Percentiles rank a stretch among this genome's conserved stretches.
Evolutionary conservation across 2,329 filamentous ascomycete species (phyloP).

Genomic region (Microdochium nivale): DNA sequence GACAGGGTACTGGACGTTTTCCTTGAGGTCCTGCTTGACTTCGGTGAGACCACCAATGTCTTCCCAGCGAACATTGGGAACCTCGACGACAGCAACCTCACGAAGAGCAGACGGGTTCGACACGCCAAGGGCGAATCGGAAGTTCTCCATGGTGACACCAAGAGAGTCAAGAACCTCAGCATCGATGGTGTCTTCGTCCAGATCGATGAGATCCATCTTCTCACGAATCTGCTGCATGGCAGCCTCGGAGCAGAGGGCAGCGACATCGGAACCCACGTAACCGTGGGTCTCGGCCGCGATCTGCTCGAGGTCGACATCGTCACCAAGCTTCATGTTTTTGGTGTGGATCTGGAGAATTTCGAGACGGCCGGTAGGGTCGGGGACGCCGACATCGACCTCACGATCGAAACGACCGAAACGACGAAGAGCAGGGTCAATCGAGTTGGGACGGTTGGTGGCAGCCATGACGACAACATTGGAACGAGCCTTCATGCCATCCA

Average conservation of each 20-base stretch:
- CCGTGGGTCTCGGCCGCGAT: conserved; percentile 97
- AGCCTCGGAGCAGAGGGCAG: conserved; percentile 95
- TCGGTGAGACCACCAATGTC: conserved; percentile 97
- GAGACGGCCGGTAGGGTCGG: conserved; percentile 93
- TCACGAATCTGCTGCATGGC: conserved; percentile 99
- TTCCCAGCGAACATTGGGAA: conserved; percentile 98
- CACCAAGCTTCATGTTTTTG: conserved; percentile 99
- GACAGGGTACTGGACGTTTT: conserved; percentile 97
- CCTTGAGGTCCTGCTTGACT: conserved; percentile 99
- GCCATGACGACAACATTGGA: conserved; percentile 99
- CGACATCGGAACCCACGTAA: conserved; percentile 97
- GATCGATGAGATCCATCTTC: conserved; percentile 99
- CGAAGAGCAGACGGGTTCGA: conserved; percentile 98
- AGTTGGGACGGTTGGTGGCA: conserved; percentile 97
- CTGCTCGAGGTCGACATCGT: conserved; percentile 93
- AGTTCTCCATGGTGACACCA: conserved; percentile 99
- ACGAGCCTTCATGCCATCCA: conserved; percentile 99
- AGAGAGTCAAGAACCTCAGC: conserved; percentile 97
- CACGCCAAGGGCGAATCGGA: conserved; percentile 94
- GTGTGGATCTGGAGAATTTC: conserved; percentile 99
- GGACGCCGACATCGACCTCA: conserved; percentile 96
- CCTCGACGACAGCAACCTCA: conserved; percentile 97
- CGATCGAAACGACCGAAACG: conserved; percentile 98
- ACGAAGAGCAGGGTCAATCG: conserved; percentile 93
- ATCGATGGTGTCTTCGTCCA: conserved; percentile 98